A percentile compares a stretch with the other conserved stretches of the same genome.
Evolutionary conservation across 2,329 filamentous ascomycete genomes (phyloP).

Genomic region (Fusarium newnesense): DNA sequence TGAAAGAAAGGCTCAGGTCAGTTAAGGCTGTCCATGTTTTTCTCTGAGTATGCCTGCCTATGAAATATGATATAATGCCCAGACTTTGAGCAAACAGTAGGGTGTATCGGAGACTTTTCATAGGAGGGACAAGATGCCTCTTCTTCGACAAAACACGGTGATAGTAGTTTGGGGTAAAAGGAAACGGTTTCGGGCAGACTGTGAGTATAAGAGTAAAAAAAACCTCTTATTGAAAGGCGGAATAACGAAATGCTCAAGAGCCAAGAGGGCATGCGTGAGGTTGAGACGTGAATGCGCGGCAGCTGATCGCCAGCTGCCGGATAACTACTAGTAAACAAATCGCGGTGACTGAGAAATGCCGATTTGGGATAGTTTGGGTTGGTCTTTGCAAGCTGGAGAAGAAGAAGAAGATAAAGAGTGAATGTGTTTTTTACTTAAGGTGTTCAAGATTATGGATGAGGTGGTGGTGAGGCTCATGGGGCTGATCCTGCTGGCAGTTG

Average conservation of each 20-base stretch:
- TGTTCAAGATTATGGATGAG: neutral
- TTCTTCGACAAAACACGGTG: neutral
- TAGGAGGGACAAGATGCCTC: neutral
- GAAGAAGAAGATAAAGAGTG: neutral
- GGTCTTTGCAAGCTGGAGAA: neutral
- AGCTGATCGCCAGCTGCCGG: slow-evolving; percentile 29
- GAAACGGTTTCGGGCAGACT: neutral
- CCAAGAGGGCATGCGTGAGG: neutral
- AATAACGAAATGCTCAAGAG: slow-evolving; percentile 9
- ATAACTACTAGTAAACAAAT: slow-evolving; percentile 8
- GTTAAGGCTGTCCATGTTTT: neutral
- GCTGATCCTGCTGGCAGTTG: neutral
- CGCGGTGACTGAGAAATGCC: neutral
- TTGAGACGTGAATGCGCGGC: slow-evolving; percentile 23
- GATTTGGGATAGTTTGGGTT: neutral
- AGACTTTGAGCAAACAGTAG: neutral
- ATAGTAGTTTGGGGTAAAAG: neutral
- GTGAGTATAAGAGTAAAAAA: neutral
- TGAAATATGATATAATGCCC: neutral
- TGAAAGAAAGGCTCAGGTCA: neutral
- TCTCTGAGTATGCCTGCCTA: neutral
- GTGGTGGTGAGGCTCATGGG: neutral
- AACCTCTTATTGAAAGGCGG: neutral
- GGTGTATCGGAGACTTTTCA: neutral
- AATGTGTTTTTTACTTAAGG: neutral